Conservation (phyloP, 1,139 yeast species). For the Candida glucosophila region DNA sequence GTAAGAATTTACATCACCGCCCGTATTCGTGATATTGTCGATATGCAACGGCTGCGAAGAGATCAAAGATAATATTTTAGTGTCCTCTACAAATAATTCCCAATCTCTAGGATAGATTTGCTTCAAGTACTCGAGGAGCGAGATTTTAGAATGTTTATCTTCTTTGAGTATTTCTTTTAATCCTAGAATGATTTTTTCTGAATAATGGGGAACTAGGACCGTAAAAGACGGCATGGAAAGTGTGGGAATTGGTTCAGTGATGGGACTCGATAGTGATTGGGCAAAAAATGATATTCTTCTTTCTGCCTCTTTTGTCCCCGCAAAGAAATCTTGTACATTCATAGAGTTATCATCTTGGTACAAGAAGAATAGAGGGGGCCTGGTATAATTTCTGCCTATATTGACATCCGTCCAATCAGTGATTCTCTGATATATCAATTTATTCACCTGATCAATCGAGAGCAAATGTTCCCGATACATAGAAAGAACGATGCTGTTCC, state of each 20-base stretch:
- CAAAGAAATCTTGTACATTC: conserved; percentile 31
- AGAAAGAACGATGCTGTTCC: conserved; percentile 47
- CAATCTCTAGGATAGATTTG: conserved; percentile 44
- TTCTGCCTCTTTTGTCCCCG: conserved; percentile 47
- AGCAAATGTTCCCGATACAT: conserved; percentile 51
- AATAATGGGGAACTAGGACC: conserved; percentile 44
- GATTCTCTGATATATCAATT: conserved; percentile 34
- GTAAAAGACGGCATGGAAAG: conserved; percentile 42
- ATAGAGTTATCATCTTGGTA: conserved; percentile 43
- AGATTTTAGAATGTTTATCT: conserved; percentile 39
- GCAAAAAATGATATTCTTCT: conserved; percentile 48
- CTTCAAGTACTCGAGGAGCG: conserved; percentile 43
- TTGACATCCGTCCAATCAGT: conserved; percentile 19
- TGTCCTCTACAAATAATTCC: conserved; percentile 43
- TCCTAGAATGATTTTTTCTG: conserved; percentile 40
- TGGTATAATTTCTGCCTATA: conserved; percentile 21
- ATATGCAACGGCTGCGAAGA: conserved; percentile 10
- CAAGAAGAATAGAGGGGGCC: conserved; percentile 43
- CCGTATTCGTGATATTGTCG: background rate
- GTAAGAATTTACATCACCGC: conserved; percentile 8
- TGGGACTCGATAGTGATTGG: conserved; percentile 44
- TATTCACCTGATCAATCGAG: conserved; percentile 42
- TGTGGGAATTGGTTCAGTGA: conserved; percentile 37
- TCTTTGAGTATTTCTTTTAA: conserved; percentile 39
- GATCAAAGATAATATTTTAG: conserved; percentile 30